phyloP scores from a whole-genome alignment of 257 asterid species.

The Scutellaria barbata region DNA sequence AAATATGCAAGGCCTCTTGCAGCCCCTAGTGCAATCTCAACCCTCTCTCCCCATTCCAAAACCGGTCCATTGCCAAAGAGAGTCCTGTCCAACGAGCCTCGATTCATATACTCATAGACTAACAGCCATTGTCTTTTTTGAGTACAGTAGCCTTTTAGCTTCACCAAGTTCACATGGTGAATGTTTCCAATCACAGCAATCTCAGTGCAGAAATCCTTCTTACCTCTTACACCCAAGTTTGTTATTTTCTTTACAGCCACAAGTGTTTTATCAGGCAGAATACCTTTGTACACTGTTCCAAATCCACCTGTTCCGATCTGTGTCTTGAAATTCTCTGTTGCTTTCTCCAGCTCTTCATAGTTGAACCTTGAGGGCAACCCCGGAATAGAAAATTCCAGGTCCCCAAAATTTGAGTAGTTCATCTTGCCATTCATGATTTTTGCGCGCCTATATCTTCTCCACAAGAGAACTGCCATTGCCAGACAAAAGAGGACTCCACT shows the following conservation, averaged over 20 bases:
- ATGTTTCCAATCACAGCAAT: conserved; percentile 66
- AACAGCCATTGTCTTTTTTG: conserved; percentile 60
- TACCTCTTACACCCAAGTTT: conserved; percentile 55
- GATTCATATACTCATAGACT: conserved; percentile 80
- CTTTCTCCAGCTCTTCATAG: conserved; percentile 55
- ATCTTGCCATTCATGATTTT: conserved; percentile 26
- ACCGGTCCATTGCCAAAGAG: conserved; percentile 65
- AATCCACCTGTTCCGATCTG: conserved; percentile 78
- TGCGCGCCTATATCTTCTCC: conserved; percentile 39
- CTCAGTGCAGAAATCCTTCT: conserved; percentile 72
- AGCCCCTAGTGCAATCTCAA: conserved; percentile 66
- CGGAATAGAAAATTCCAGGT: conserved; percentile 55
- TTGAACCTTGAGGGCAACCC: conserved; percentile 67
- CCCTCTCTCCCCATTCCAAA: conserved; percentile 71
- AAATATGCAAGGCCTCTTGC: conserved; percentile 80
- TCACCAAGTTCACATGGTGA: conserved; percentile 79
- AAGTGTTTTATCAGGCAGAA: conserved; percentile 50
- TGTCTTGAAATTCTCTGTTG: conserved; percentile 60
- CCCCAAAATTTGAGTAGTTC: conserved; percentile 37
- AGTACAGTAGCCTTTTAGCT: conserved; percentile 67
- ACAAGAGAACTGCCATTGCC: conserved; percentile 45
- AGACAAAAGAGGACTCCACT: conserved; percentile 49
- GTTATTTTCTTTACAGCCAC: conserved; percentile 75
- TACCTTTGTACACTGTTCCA: conserved; percentile 71
- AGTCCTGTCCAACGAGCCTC: conserved; percentile 70